Evolutionary conservation across 2,329 filamentous ascomycete genomes (phyloP), one percentile per base, ranked within the genome.

Genomic region (Pseudopithomyces maydicus): DNA sequence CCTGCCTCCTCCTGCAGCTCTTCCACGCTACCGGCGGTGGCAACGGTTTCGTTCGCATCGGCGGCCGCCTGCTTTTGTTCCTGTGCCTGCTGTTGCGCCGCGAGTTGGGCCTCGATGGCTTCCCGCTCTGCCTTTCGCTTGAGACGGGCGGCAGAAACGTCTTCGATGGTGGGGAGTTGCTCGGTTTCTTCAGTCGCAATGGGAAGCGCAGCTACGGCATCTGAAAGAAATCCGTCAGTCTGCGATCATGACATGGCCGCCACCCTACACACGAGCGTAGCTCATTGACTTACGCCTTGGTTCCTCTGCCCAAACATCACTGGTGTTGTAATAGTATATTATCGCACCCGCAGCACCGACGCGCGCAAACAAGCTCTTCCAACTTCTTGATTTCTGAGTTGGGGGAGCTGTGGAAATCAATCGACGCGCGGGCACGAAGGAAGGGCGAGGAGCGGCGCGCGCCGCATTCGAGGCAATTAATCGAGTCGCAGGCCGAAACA

Each of bases 311-410:
- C 98, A 98, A 20, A 92, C 82, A 52, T 88, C 85, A 70, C 89
- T 94, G 7, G 92, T 97, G 81, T 92, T 96, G 78, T 98, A 99
- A 78, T 91, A 97, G 80, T 98, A 99, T 48, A 98, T 80, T 44
- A 89, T 87, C 19, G 84, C 91, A 57, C 81, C 83, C 0, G 91
- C 93, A 54, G 95, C 73, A 63, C 87, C 91, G 85, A 92, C 89
- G 80, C 94, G 85, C 68, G 85, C 74, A 3, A 83, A 83, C 50
- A 87, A 83, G 75, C 87, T 89, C 84, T 93, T 96, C 90, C 91
- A 97, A 74, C 88, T 90, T 74, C 91, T 82, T 68, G 86, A 86
- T 79, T 87, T 90, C 71, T 85, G 80, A 63, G 86, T 82, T 3
- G 89, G 80, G 53, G 83, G 79, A 60, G 80, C 80, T 64, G 82